These are phyloP conservation scores for Tilletia setariae DNA, from an alignment of 1,284 basidiomycete species.

Conservation along the genomic window DNA sequence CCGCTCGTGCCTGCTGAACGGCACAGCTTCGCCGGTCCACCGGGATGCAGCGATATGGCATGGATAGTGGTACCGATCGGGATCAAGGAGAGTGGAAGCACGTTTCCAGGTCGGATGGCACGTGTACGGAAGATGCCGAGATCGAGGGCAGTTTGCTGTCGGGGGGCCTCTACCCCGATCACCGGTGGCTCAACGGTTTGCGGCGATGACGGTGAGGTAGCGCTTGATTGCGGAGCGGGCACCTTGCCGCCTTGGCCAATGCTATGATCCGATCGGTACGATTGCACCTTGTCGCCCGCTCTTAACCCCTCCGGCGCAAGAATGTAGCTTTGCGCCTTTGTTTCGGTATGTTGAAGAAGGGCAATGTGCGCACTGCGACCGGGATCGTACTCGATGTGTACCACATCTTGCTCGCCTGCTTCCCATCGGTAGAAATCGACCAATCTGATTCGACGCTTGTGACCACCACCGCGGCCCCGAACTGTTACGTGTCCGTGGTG, in stretches of 20 bases:
- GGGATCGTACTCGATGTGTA: conserved; percentile 95
- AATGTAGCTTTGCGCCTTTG: conserved; percentile 72
- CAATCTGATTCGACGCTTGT: conserved; percentile 77
- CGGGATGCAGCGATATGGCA: conserved; percentile 72
- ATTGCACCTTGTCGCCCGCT: conserved; percentile 82
- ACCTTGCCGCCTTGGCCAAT: conserved; percentile 17
- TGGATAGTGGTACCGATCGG: conserved; percentile 89
- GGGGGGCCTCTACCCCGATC: neutral
- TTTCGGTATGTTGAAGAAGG: conserved; percentile 65
- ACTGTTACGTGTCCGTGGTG: conserved; percentile 78
- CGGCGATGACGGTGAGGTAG: conserved; percentile 28
- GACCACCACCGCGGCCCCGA: conserved; percentile 84
- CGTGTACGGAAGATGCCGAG: conserved; percentile 79
- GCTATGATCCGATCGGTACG: conserved; percentile 64
- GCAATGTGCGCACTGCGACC: conserved; percentile 91
- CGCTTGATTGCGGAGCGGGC: conserved; percentile 1
- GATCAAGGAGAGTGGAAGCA: conserved; percentile 83
- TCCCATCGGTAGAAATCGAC: conserved; percentile 76
- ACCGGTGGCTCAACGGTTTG: conserved; percentile 22
- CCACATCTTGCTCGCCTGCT: conserved; percentile 77
- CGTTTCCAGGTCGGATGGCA: conserved; percentile 87
- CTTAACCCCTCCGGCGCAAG: conserved; percentile 84
- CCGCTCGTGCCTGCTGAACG: conserved; percentile 85
- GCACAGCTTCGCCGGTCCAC: conserved; percentile 76
- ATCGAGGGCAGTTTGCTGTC: conserved; percentile 60